These are phyloP conservation scores for Penicillium riverlandense DNA, from an alignment of 495 filamentous ascomycete species.

Conservation along the genomic window DNA sequence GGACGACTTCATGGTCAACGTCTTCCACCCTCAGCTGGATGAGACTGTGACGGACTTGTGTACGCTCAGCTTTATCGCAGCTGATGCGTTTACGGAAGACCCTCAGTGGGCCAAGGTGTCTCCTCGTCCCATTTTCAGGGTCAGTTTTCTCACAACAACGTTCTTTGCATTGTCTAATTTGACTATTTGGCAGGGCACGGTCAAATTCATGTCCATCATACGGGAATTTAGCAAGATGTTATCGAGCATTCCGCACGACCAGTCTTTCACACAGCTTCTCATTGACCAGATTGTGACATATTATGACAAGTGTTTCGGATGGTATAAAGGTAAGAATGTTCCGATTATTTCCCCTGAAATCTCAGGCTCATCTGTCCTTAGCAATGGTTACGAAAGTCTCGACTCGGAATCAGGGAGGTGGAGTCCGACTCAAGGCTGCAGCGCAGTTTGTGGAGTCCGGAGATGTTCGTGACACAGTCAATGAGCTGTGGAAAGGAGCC, in stretches of 20 bases:
- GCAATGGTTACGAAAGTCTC: constrained; percentile 39
- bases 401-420: constrained; percentile 25
- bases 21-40: constrained; percentile 93
- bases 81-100: constrained; percentile 84
- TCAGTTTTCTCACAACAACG: constrained; percentile 9
- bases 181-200: constrained; percentile 52
- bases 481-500: constrained; percentile 50
- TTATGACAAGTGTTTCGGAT: constrained; percentile 82
- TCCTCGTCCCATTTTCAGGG: constrained; percentile 79
- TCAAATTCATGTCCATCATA: constrained; percentile 78
- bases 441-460: constrained; percentile 63
- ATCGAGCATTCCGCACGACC: constrained; percentile 90
- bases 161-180: constrained; percentile 1
- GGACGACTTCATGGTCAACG: constrained; percentile 96
- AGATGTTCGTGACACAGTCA: constrained; percentile 58
- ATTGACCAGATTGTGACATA: constrained; percentile 85
- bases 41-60: constrained; percentile 89
- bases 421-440: constrained; percentile 57
- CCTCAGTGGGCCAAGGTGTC: constrained; percentile 71
- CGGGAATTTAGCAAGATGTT: constrained; percentile 91
- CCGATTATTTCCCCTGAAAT: not conserved
- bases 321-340: constrained; percentile 61
- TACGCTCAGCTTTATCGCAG: constrained; percentile 69
- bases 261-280: constrained; percentile 86
- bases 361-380: constrained; percentile 6